These are phyloP conservation scores for Alectoria sarmentosa DNA, from an alignment of 495 filamentous ascomycete species.

Conservation along the genomic window DNA sequence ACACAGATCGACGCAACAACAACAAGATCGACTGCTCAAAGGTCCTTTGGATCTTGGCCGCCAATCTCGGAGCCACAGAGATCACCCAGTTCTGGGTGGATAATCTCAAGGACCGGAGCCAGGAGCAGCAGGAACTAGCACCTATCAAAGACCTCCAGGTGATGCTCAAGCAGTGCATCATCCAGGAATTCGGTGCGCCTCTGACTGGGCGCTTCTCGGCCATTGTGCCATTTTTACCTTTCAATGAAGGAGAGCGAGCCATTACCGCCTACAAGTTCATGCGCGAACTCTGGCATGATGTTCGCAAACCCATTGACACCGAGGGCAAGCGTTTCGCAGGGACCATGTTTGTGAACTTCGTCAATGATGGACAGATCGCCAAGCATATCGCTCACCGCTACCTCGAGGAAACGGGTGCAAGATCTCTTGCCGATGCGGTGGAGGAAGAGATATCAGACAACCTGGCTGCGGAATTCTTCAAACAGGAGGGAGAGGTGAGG, in stretches of 20 bases:
- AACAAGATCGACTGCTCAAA: constrained; percentile 43
- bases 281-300: constrained; percentile 10
- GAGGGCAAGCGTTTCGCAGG: constrained; percentile 4
- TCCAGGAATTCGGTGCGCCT: constrained; percentile 11
- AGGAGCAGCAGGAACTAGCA: constrained; percentile 1
- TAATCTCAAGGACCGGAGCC: not conserved
- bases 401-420: constrained; percentile 16
- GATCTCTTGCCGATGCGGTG: constrained; percentile 18
- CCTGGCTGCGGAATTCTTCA: not conserved
- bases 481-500: not conserved
- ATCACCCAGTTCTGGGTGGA: constrained; percentile 19
- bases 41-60: constrained; percentile 51
- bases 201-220: constrained; percentile 15
- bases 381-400: constrained; percentile 7
- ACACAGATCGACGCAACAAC: constrained; percentile 39
- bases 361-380: constrained; percentile 19
- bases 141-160: constrained; percentile 1
- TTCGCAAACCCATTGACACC: constrained; percentile 16
- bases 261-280: constrained; percentile 25
- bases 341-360: constrained; percentile 13
- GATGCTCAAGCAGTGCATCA: constrained; percentile 5
- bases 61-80: constrained; percentile 30
- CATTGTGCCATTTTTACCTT: constrained; percentile 23
- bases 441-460: constrained; percentile 1
- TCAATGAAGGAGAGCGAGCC: constrained; percentile 19